Evolutionary conservation across 140 eudicot species (phyloP).

Genomic region (Eryngium alpinum): DNA sequence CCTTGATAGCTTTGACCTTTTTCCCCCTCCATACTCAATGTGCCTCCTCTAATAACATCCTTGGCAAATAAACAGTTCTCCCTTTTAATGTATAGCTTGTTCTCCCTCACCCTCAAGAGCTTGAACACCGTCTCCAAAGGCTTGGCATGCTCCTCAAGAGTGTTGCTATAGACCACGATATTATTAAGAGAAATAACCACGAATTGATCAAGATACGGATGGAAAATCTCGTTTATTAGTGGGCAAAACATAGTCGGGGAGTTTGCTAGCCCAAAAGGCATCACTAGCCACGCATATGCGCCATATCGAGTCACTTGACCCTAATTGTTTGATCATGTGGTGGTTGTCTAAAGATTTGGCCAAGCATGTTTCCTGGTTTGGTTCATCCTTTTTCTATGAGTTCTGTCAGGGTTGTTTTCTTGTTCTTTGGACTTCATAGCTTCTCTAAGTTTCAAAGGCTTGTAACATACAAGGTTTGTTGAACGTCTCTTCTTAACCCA

Average conservation of each 20-base stretch:
- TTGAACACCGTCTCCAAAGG: neutral
- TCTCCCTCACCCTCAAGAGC: neutral
- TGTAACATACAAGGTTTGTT: neutral
- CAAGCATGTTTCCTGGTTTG: neutral
- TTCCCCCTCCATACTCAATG: slow-evolving; percentile 6
- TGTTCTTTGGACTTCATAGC: neutral
- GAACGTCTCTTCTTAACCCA: neutral
- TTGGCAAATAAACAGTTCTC: neutral
- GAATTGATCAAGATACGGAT: neutral
- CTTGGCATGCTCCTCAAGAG: neutral
- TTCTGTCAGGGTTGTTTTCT: neutral
- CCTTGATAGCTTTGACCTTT: neutral
- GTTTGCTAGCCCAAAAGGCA: slow-evolving; percentile 14
- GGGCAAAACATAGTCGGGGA: neutral
- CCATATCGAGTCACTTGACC: neutral
- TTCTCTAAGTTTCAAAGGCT: neutral
- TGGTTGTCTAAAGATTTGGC: no score
- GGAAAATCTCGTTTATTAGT: neutral
- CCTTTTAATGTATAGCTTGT: neutral
- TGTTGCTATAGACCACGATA: neutral
- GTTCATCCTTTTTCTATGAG: neutral
- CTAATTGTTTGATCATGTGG: no score
- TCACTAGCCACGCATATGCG: slow-evolving; percentile 2
- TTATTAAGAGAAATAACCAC: neutral
- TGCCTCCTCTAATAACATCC: no score